Percentiles rank a stretch among this genome's conserved stretches.
Conservation (phyloP, 2,329 filamentous ascomycete species). For the Colletotrichum godetiae region DNA sequence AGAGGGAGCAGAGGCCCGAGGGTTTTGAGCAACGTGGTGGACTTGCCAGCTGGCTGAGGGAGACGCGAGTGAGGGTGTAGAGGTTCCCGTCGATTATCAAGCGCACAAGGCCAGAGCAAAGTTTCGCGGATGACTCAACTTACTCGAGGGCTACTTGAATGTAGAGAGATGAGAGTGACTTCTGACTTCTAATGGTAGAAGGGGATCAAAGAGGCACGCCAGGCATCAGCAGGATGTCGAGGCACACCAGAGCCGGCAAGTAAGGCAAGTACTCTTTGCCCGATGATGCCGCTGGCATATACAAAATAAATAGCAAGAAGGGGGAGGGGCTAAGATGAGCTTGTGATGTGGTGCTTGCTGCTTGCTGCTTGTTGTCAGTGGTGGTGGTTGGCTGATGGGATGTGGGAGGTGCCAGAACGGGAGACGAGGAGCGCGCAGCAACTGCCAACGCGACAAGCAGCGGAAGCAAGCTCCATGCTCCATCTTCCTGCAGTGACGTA, state of each 20-base stretch:
- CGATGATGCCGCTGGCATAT: background rate
- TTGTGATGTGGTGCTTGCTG: conserved; percentile 5
- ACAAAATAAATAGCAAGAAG: too few species aligned
- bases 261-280: background rate
- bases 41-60: background rate
- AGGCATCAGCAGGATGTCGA: conserved; percentile 8
- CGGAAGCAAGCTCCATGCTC: background rate
- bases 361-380: background rate
- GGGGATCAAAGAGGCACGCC: background rate
- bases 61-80: background rate
- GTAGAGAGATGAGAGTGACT: background rate
- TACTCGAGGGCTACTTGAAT: background rate
- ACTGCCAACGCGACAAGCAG: background rate
- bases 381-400: background rate
- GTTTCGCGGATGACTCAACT: background rate
- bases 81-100: background rate
- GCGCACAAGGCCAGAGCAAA: background rate
- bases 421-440: conserved; percentile 6
- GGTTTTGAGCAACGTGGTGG: background rate
- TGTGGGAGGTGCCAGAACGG: background rate
- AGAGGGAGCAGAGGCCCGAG: conserved; percentile 23
- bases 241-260: background rate
- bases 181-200: background rate
- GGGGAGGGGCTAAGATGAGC: background rate
- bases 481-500: conserved; percentile 28